These are phyloP conservation scores for Cutaneotrichosporon sp. DNA, from an alignment of 1,284 basidiomycete genomes.

Conservation along the genomic window DNA sequence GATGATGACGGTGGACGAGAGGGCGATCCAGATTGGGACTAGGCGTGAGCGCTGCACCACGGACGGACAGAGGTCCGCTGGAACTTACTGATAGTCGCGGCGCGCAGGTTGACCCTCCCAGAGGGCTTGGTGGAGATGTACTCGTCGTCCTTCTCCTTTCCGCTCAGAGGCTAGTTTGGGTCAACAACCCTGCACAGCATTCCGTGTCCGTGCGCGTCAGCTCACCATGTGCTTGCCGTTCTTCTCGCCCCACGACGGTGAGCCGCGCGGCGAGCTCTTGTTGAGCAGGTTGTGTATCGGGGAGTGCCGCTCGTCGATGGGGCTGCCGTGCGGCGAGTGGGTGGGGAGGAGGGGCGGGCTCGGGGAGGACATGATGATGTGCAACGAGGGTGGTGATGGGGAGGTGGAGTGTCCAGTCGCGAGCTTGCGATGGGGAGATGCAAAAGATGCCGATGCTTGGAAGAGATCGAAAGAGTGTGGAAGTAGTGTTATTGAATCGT, in stretches of 20 bases:
- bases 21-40: constrained; percentile 66
- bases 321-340: constrained; percentile 2
- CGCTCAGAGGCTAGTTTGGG: not conserved
- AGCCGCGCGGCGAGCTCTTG: not conserved
- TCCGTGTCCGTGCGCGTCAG: not conserved
- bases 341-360: constrained; percentile 10
- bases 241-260: not conserved
- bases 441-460: too few species aligned
- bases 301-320: not conserved
- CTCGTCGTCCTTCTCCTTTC: constrained; percentile 3
- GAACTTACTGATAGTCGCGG: constrained; percentile 24
- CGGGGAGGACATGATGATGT: constrained; percentile 3
- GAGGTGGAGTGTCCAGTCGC: not conserved
- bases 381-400: not conserved
- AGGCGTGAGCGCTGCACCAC: not conserved
- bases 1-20: constrained; percentile 87
- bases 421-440: not conserved
- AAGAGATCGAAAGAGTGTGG: too few species aligned
- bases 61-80: not conserved
- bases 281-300: constrained; percentile 6
- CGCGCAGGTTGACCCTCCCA: constrained; percentile 12
- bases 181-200: not conserved
- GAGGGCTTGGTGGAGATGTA: constrained; percentile 4
- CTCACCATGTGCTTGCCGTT: not conserved
- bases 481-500: not conserved